Conservation (phyloP, 495 filamentous ascomycete genomes). For the Penicillium angulare region DNA sequence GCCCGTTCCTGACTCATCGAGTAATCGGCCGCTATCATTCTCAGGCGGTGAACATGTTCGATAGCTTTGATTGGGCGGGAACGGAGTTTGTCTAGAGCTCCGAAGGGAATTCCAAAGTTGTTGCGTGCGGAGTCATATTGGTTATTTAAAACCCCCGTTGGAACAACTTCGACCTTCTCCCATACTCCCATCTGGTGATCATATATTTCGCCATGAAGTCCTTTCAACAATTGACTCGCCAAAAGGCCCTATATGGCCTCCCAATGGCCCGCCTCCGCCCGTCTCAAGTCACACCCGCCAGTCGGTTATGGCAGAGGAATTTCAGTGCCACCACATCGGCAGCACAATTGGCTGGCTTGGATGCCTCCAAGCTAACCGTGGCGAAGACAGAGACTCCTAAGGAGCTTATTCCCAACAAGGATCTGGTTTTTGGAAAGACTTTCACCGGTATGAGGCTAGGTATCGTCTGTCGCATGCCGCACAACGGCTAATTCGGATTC, state of each 20-base stretch:
- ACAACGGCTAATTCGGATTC: slow-evolving; percentile 16
- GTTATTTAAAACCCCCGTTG: slow-evolving; percentile 23
- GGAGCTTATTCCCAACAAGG: slow-evolving; percentile 64
- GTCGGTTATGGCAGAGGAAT: slow-evolving; percentile 38
- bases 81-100: slow-evolving; percentile 35
- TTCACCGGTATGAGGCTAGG: slow-evolving; percentile 67
- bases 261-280: slow-evolving; percentile 25
- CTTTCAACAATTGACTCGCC: slow-evolving; percentile 41
- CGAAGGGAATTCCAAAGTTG: slow-evolving; percentile 29
- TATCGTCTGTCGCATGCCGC: background rate
- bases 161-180: slow-evolving; percentile 6
- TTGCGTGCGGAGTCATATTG: slow-evolving; percentile 24
- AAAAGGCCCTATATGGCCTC: slow-evolving; percentile 28
- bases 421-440: slow-evolving; percentile 81
- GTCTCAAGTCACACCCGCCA: slow-evolving; percentile 25
- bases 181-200: slow-evolving; percentile 1
- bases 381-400: slow-evolving; percentile 76
- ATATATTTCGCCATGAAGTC: slow-evolving; percentile 34
- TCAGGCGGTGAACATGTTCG: slow-evolving; percentile 19
- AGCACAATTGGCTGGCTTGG: slow-evolving; percentile 59
- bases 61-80: slow-evolving; percentile 1
- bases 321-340: slow-evolving; percentile 63
- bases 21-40: background rate
- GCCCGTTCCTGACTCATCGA: slow-evolving; percentile 3
- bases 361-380: slow-evolving; percentile 71